phyloP scores from a whole-genome alignment of 345 rosid species.

The Arabidopsis thaliana region TAIR10.1 NC_003070.9:2764001-2764500 shows the following conservation, averaged over 20 bases:
- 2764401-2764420: conserved; percentile 89
- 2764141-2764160: conserved; percentile 14
- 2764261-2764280: conserved; percentile 98
- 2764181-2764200: conserved; percentile 24
- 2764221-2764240: conserved; percentile 68
- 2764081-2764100: conserved; percentile 14
- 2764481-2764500: conserved; percentile 27
- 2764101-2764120: conserved; percentile 9
- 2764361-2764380: conserved; percentile 32
- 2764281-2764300: conserved; percentile 93
- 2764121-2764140: conserved; percentile 9
- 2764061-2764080: conserved; percentile 11
- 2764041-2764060: conserved; percentile 3
- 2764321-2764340: conserved; percentile 59
- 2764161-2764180: conserved; percentile 8
- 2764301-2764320: conserved; percentile 96
- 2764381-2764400: conserved; percentile 29
- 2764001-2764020: conserved; percentile 5
- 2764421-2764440: conserved; percentile 82
- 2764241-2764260: conserved; percentile 97
- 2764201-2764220: conserved; percentile 18
- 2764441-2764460: conserved; percentile 81
- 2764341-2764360: not conserved
- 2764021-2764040: conserved; percentile 6
- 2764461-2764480: conserved; percentile 76